Conservation (phyloP, 805 yeast species). For the Candida parachauliodes region DNA sequence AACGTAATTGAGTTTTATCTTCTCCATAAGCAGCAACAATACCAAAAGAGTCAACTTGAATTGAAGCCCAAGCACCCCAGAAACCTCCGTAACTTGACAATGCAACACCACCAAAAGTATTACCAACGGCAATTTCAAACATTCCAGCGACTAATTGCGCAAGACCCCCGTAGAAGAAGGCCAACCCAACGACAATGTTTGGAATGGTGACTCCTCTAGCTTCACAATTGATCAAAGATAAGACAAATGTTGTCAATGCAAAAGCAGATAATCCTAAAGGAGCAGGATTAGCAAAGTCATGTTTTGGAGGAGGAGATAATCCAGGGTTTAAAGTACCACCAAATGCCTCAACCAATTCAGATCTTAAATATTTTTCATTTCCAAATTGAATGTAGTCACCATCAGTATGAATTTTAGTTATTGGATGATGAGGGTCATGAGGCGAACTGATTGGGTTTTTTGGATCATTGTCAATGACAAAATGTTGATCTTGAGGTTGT, state of each 20-base stretch:
- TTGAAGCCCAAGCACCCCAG: constrained; percentile 74
- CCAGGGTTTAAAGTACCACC: constrained; percentile 84
- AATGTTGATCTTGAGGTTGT: constrained; percentile 26
- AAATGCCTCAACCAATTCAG: constrained; percentile 61
- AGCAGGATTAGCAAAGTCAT: constrained; percentile 63
- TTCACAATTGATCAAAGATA: constrained; percentile 58
- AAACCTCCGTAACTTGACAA: constrained; percentile 64
- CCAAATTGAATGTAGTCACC: constrained; percentile 71
- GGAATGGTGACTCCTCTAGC: constrained; percentile 66
- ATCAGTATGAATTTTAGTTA: constrained; percentile 39
- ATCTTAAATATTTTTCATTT: constrained; percentile 58
- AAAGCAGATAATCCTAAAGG: constrained; percentile 73
- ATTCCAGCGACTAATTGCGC: constrained; percentile 71
- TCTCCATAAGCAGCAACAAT: constrained; percentile 32
- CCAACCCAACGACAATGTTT: constrained; percentile 60
- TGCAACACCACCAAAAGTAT: constrained; percentile 72
- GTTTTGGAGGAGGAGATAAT: constrained; percentile 40
- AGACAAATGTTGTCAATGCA: constrained; percentile 64
- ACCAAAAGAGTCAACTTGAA: constrained; percentile 38
- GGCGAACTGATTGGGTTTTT: constrained; percentile 6
- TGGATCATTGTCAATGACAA: constrained; percentile 15
- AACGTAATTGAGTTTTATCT: constrained; percentile 20
- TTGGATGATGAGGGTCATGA: constrained; percentile 11
- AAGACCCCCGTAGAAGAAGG: constrained; percentile 70
- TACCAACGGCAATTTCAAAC: constrained; percentile 73